Conservation (phyloP, 2,329 filamentous ascomycete species). For the Coniochaeta sp. region DNA sequence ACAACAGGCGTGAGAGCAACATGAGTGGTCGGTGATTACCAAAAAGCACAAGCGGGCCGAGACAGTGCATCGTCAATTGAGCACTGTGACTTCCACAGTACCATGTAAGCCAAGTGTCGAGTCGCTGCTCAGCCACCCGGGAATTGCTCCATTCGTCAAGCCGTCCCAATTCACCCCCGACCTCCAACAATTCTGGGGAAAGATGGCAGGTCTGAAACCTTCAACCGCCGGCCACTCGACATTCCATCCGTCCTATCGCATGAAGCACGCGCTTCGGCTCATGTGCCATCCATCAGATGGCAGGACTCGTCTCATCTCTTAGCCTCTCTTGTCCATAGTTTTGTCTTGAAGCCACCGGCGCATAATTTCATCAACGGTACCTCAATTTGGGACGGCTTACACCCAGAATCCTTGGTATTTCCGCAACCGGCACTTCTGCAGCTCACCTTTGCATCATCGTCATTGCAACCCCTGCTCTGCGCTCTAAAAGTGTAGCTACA, state of each 20-base stretch:
- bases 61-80: neutral
- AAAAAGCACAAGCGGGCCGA: neutral
- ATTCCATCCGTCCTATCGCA: neutral
- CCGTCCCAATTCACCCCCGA: neutral
- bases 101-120: neutral
- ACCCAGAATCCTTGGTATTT: neutral
- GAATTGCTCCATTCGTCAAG: neutral
- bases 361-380: neutral
- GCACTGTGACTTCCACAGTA: neutral
- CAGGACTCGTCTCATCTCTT: neutral
- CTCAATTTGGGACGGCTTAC: neutral
- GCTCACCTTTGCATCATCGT: neutral
- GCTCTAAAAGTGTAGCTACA: neutral
- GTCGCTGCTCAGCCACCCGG: neutral
- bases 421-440: neutral
- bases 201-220: neutral
- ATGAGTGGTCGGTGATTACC: too few species aligned
- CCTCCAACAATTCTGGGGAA: neutral
- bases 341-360: neutral
- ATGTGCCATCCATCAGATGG: neutral
- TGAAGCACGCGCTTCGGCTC: slow-evolving; percentile 1
- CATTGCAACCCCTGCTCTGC: neutral
- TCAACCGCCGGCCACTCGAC: slow-evolving; percentile 1
- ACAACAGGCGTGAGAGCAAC: too few species aligned
- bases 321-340: neutral